phyloP scores from a whole-genome alignment of 768 basidiomycete genomes.

The Mycena leptocephala region DNA sequence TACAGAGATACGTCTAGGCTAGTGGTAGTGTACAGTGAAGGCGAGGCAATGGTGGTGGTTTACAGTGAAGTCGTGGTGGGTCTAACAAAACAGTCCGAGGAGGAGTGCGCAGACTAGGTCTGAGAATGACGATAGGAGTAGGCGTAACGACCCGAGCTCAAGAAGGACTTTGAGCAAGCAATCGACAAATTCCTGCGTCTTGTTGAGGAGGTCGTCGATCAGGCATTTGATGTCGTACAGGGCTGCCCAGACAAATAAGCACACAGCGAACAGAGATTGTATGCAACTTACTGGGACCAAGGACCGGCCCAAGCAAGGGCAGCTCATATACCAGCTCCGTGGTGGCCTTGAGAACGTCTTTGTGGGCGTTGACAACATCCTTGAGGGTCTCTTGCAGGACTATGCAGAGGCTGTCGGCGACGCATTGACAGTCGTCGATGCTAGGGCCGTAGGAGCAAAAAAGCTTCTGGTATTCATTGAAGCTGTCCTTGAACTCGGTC shows the following conservation, averaged over 20 bases:
- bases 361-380: slow-evolving; percentile 63
- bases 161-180: slow-evolving; percentile 59
- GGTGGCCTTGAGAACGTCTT: slow-evolving; percentile 57
- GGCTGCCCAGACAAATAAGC: slow-evolving; percentile 53
- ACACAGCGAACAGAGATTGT: slow-evolving; percentile 1
- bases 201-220: slow-evolving; percentile 66
- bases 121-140: slow-evolving; percentile 22
- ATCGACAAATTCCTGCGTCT: slow-evolving; percentile 66
- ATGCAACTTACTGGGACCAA: slow-evolving; percentile 69
- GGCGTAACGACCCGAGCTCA: slow-evolving; percentile 53
- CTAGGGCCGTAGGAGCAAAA: background rate
- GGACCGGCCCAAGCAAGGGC: slow-evolving; percentile 61
- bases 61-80: background rate
- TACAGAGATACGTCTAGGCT: slow-evolving; percentile 15
- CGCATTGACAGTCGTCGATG: slow-evolving; percentile 63
- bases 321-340: slow-evolving; percentile 50
- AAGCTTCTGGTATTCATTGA: slow-evolving; percentile 49
- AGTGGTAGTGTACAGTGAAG: slow-evolving; percentile 10
- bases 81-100: slow-evolving; percentile 3
- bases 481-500: slow-evolving; percentile 51
- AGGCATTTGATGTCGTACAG: slow-evolving; percentile 75
- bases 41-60: background rate
- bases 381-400: slow-evolving; percentile 67
- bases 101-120: slow-evolving; percentile 9
- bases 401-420: slow-evolving; percentile 61